Base-by-base conservation (phyloP, 768 basidiomycete genomes). In the Suillus subluteus region DNA sequence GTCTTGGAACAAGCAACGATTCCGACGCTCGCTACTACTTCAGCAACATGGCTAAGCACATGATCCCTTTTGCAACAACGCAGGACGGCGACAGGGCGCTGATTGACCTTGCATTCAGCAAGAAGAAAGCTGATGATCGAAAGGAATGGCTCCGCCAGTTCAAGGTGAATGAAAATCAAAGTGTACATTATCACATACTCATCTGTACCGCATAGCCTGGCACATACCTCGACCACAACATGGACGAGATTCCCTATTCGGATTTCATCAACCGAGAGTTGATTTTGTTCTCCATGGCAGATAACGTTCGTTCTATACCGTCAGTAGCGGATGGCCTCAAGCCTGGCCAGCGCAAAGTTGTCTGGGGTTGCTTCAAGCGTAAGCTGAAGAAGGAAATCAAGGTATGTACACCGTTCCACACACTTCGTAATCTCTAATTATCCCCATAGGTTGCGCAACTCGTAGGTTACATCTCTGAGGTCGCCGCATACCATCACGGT, bases 231-330 rank as follows among this genome's bases (percentile, higher is more conserved):
- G 90, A 99, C 74, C 97, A 99, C 78, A 87, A 89, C 65, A 85
- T 92, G 40, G 88, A 91, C 55, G 90, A 94, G 72, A 92, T 99
- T 68, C 87, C 93, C 0, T 93, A 90, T 75, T 86, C 91, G 1
- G 96, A 99, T 73, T 99, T 99, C 76, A 97, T 99, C 81, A 98
- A 99, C 83, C 94, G 89, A 79, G 98, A 99, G 75, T 81, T 99
- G 56, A 98, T 99, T 67, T 84, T 98, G 35, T 99, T 98, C 85
- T 99, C 98, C 1, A 98, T 99, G 95, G 98, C 98, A 5, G 98
- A 99, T 75, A 99, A 99, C 73, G 87, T 98, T 69, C 96, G 98
- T 65, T 99, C 98, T 5, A 99, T 99, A 70, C 98, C 98, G 3
- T 98, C 92, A 0, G 86, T 94, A 18, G 88, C 89, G 15, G 98